Percentiles rank a stretch among this genome's conserved stretches.
These are phyloP conservation scores for Tetrastigma voinierianum DNA, from an alignment of 164 flowering plant genomes.

Conservation along the genomic window DNA sequence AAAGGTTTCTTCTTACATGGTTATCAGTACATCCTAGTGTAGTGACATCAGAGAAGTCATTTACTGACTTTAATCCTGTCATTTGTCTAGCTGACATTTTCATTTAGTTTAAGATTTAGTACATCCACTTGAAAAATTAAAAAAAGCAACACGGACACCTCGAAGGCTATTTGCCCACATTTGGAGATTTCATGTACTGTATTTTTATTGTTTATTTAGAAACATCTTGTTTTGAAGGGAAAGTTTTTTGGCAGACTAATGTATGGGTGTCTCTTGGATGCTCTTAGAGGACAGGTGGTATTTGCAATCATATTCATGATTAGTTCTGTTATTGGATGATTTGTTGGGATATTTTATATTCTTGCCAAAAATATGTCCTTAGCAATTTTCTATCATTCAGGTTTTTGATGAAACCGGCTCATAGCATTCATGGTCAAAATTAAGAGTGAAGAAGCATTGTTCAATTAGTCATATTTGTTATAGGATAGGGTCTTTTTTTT, in stretches of 20 bases:
- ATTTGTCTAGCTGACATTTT: conserved; percentile 32
- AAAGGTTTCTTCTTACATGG: conserved; percentile 13
- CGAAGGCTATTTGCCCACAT: conserved; percentile 21
- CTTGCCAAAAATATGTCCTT: conserved; percentile 5
- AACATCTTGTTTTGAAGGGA: conserved; percentile 7
- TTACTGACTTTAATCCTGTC: conserved; percentile 34
- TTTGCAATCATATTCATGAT: no score
- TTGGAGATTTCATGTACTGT: conserved; percentile 16
- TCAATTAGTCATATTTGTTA: conserved; percentile 1
- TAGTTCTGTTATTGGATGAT: conserved; percentile 15
- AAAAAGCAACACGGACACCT: conserved; percentile 15
- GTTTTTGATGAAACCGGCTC: no score
- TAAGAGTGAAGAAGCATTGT: not conserved
- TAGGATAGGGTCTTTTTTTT: not conserved
- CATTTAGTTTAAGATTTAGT: conserved; percentile 38
- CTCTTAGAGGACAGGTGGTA: conserved; percentile 12
- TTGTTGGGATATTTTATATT: conserved; percentile 11
- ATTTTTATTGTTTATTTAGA: conserved; percentile 3
- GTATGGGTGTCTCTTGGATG: conserved; percentile 15
- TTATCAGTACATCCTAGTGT: conserved; percentile 16
- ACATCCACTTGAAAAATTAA: conserved; percentile 30
- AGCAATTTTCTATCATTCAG: not conserved
- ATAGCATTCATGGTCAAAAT: no score
- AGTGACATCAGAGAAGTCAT: conserved; percentile 19
- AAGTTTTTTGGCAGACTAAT: conserved; percentile 13